Evolutionary conservation across 768 basidiomycete species (phyloP).

Genomic region (Chalciporus chontae): DNA sequence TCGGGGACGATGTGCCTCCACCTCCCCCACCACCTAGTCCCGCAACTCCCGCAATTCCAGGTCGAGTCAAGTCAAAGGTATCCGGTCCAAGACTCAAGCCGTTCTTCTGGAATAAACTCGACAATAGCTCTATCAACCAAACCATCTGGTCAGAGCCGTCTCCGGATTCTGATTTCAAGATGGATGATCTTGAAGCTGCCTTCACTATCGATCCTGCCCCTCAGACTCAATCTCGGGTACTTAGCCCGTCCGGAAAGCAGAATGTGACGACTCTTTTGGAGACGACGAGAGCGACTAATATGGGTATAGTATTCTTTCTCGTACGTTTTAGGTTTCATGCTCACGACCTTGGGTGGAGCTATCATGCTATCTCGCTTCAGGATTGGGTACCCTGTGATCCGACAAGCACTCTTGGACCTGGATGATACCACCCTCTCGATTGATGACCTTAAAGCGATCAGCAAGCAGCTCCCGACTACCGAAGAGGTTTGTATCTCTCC

Average conservation of each 20-base stretch:
- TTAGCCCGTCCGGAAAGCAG: constrained; percentile 48
- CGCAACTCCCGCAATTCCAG: constrained; percentile 34
- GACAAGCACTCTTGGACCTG: constrained; percentile 65
- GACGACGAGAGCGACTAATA: constrained; percentile 79
- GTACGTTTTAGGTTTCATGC: neutral
- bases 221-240: constrained; percentile 39
- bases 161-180: constrained; percentile 42
- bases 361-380: constrained; percentile 85
- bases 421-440: constrained; percentile 64
- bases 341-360: constrained; percentile 37
- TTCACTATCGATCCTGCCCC: constrained; percentile 58
- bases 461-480: constrained; percentile 69
- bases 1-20: constrained; percentile 5
- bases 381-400: constrained; percentile 58
- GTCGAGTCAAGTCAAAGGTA: constrained; percentile 30
- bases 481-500: constrained; percentile 59
- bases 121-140: constrained; percentile 34
- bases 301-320: constrained; percentile 46
- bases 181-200: constrained; percentile 70
- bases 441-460: constrained; percentile 76
- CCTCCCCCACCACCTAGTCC: constrained; percentile 21
- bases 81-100: constrained; percentile 65
- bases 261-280: constrained; percentile 70
- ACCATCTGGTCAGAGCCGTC: constrained; percentile 72
- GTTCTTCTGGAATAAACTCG: constrained; percentile 89